Percentiles rank a stretch among this genome's conserved stretches.
Evolutionary conservation across 345 rosid genomes (phyloP).

Genomic region (Arabis alpina): DNA sequence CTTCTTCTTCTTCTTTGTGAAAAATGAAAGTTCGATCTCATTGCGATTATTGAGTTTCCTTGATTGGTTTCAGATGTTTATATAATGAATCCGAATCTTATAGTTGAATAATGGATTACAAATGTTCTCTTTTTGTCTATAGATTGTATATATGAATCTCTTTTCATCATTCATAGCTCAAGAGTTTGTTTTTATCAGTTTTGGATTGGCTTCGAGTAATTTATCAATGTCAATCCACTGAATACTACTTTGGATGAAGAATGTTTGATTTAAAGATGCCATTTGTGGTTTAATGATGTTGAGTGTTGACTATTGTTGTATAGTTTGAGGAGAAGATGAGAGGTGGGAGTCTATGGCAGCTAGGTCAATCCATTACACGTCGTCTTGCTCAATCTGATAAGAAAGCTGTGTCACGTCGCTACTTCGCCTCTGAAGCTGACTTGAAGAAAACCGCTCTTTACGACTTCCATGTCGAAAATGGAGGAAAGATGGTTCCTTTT

Average conservation of each 20-base stretch:
- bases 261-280: background rate
- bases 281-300: background rate
- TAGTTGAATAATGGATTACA: constrained; percentile 6
- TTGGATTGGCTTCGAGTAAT: background rate
- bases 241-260: background rate
- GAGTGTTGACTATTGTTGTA: constrained; percentile 33
- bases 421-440: constrained; percentile 76
- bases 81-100: constrained; percentile 21
- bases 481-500: constrained; percentile 98
- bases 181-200: background rate
- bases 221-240: constrained; percentile 12
- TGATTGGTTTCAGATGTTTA: constrained; percentile 27
- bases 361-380: constrained; percentile 87
- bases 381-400: constrained; percentile 78
- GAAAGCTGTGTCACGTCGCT: constrained; percentile 66
- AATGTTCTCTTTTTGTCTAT: constrained; percentile 10
- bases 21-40: constrained; percentile 28
- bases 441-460: constrained; percentile 89
- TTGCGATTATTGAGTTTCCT: constrained; percentile 6
- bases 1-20: background rate
- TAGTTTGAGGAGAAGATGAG: constrained; percentile 63
- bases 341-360: constrained; percentile 95
- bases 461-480: constrained; percentile 80
- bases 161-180: too few relatives aligned
- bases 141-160: constrained; percentile 24